phyloP scores from a whole-genome alignment of 2,329 filamentous ascomycete species.

The Aspergillus glaucus region DNA sequence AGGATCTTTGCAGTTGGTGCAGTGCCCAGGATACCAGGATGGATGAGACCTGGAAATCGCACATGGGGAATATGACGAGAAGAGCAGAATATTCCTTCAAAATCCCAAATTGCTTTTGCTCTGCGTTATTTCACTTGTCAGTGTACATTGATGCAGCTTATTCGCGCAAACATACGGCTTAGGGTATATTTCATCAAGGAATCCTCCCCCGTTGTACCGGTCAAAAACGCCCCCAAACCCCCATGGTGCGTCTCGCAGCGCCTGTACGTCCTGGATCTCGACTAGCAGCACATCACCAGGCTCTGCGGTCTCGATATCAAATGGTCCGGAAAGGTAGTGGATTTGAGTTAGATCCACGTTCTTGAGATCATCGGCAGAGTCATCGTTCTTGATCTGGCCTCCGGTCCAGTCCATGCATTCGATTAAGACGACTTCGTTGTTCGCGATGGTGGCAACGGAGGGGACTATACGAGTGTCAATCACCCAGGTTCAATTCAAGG shows the following conservation, averaged over 20 bases:
- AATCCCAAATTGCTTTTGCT: conserved; percentile 70
- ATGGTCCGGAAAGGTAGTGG: conserved; percentile 85
- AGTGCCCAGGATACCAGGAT: conserved; percentile 85
- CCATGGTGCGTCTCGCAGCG: conserved; percentile 78
- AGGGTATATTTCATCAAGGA: conserved; percentile 81
- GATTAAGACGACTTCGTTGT: conserved; percentile 85
- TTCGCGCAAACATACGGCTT: conserved; percentile 51
- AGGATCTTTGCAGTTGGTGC: conserved; percentile 75
- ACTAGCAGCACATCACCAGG: conserved; percentile 80
- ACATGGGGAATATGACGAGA: conserved; percentile 83
- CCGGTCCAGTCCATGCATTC: conserved; percentile 77
- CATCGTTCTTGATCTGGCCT: conserved; percentile 82
- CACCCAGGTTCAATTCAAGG: not conserved
- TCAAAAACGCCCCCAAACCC: conserved; percentile 82
- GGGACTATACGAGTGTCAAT: conserved; percentile 55
- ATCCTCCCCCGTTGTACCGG: conserved; percentile 77
- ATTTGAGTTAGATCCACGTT: conserved; percentile 78
- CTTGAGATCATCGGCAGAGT: conserved; percentile 79
- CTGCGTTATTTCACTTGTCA: conserved; percentile 5
- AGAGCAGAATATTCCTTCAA: conserved; percentile 72
- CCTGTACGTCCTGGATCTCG: conserved; percentile 90
- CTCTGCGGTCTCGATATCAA: conserved; percentile 76
- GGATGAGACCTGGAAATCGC: conserved; percentile 81
- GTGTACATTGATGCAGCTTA: too few relatives aligned
- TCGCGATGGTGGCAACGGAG: conserved; percentile 63